Evolutionary conservation across 345 rosid species (phyloP), one percentile per base, ranked within the genome.

Genomic region (Eucalyptus sp.): DNA sequence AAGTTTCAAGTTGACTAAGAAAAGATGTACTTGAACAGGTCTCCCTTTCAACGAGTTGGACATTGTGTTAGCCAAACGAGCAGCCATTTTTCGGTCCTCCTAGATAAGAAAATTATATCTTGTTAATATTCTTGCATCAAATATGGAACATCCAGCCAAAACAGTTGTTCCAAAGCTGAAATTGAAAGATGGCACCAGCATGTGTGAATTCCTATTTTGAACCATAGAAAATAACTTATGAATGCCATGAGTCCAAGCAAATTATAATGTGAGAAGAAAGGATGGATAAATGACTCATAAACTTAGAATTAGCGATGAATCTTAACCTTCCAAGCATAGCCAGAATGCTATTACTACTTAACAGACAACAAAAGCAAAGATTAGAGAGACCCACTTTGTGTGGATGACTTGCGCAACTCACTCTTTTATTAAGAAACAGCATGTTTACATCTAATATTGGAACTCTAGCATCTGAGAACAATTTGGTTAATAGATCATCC

Each of bases 1-100:
- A 60, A 15, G 62, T 33, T 41, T 50, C 41, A 87, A 64, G 50
- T 87, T 87, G 79, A 89, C 33, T 64, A 89, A 84, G 86, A 87
- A 83, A 90, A 84, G 89, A 85, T 87, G 88, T 94, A 98, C 99
- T 99, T 94, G 98, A 91, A 95, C 95, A 58, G 99, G 99, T 93
- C 96, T 96, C 60, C 99, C 99, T 92, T 97, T 98, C 58, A 98
- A 91, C 22, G 98, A 96, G 94, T 97, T 98, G 89, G 91, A 93
- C 95, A 95, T 92, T 87, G 94, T 94, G 90, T 91, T 95, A 58
- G 99, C 97, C 93, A 98, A 90, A 88, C 91, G 93, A 92, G 93
- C 89, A 91, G 98, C 97, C 91, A 91, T 96, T 87, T 93, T 95
- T 93, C 91, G 97, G 94, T 98, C 99, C 92, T 95, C 99, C 99